A percentile compares a stretch with the other conserved stretches of the same genome.
These are phyloP conservation scores for Ophiorrhiza pumila DNA, from an alignment of 257 asterid genomes.

Conservation along the genomic window DNA sequence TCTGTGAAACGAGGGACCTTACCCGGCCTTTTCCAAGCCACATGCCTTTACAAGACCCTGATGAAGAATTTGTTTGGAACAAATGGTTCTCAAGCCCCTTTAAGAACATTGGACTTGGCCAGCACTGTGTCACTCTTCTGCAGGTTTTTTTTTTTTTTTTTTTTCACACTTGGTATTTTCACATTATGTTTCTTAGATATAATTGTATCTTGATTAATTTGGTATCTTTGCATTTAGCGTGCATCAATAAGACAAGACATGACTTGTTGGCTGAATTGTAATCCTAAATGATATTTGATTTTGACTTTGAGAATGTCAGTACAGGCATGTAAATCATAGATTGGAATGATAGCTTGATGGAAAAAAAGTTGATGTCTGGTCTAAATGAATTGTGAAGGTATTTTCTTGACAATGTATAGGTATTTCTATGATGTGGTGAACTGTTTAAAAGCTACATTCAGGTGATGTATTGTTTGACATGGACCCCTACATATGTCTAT, in stretches of 20 bases:
- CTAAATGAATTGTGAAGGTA: not conserved
- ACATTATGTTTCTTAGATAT: constrained; percentile 20
- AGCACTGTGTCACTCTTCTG: constrained; percentile 82
- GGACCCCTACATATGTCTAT: too few relatives aligned
- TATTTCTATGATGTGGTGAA: too few relatives aligned
- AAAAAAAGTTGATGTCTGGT: not conserved
- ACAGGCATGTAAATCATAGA: not conserved
- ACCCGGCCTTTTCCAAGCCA: constrained; percentile 96
- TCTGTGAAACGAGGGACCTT: constrained; percentile 87
- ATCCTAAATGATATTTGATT: not conserved
- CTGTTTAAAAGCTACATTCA: too few relatives aligned
- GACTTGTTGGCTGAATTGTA: not conserved
- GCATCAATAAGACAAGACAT: not conserved
- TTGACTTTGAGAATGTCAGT: not conserved
- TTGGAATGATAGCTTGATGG: not conserved
- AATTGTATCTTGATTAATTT: constrained; percentile 1
- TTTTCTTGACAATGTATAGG: too few relatives aligned
- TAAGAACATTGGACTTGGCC: constrained; percentile 78
- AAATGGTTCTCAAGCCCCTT: constrained; percentile 91
- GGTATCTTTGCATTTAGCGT: not conserved
- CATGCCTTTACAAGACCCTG: constrained; percentile 75
- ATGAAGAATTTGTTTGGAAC: constrained; percentile 97
- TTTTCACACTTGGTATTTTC: constrained; percentile 39
- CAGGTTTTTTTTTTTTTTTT: constrained; percentile 56
- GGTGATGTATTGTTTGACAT: too few relatives aligned